phyloP scores from a whole-genome alignment of 202 grass and related monocot genomes.

The Zizania palustris region DNA sequence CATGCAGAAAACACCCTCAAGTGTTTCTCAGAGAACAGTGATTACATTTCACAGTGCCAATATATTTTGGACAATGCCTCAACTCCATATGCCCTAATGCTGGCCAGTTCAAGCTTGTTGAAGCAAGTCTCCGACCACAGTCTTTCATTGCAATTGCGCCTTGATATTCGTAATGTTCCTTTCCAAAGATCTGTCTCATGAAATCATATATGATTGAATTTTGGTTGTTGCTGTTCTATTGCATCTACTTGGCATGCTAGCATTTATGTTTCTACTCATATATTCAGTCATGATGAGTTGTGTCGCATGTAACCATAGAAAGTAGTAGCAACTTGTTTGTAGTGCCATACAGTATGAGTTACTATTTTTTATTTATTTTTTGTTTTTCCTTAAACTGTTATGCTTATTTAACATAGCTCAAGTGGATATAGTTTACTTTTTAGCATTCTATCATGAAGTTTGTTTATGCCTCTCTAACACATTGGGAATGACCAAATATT shows the following conservation, averaged over 20 bases:
- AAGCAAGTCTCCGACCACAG: conserved; percentile 94
- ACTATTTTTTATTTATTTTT: conserved; percentile 9
- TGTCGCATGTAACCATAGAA: conserved; percentile 24
- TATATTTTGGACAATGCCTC: conserved; percentile 99
- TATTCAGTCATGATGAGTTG: background rate
- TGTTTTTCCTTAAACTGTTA: conserved; percentile 25
- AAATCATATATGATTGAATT: conserved; percentile 34
- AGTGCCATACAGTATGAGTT: conserved; percentile 28
- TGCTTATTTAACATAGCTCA: conserved; percentile 20
- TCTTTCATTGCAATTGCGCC: conserved; percentile 83
- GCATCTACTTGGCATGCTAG: conserved; percentile 31
- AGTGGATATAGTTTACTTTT: conserved; percentile 7
- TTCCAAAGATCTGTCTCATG: conserved; percentile 44
- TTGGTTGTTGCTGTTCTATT: conserved; percentile 38
- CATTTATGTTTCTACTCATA: conserved; percentile 34
- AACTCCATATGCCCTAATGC: conserved; percentile 97
- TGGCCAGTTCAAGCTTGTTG: conserved; percentile 98
- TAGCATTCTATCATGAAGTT: conserved; percentile 3
- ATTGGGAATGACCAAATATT: conserved; percentile 36
- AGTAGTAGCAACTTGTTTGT: conserved; percentile 4
- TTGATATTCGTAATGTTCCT: conserved; percentile 99
- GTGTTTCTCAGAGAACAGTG: conserved; percentile 98
- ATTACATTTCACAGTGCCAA: conserved; percentile 98
- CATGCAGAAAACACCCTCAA: conserved; percentile 96
- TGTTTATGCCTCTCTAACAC: conserved; percentile 36